Base-by-base conservation (phyloP, 192 early-diverging fungal genomes). In the Radiomyces spectabilis region DNA sequence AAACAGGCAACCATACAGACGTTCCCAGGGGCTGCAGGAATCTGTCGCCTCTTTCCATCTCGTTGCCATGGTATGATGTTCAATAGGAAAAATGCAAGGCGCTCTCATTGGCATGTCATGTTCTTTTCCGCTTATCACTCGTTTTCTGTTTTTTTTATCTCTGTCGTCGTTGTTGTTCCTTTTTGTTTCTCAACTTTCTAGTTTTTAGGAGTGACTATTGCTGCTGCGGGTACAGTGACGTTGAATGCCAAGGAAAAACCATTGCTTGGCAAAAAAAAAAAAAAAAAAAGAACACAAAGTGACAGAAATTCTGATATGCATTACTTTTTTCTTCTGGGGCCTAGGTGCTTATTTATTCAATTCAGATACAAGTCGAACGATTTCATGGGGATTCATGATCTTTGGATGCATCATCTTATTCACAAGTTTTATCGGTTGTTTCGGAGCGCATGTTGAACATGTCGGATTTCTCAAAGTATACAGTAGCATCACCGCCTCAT, bases 331-430 rank as follows among this genome's bases (percentile, higher is more conserved):
- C 41, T n/a, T 41, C 8, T 52, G n/a, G n/a, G n/a, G n/a, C n/a
- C n/a, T 31, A 58, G 56, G 56, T 38, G 56, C 56, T 32, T 58
- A 58, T 40, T 18, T 46, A 12, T 41, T 58, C 45, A 49, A 48
- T 38, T 39, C 46, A 15, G 41, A 27, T 49, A 22, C 41, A 15
- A 58, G 56, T 34, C 30, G 25, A 24, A 58, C 35, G 25, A 12
- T 25, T 10, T 49, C 46, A 16, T 4, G 48, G 13, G 33, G 16
- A 6, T 39, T 58, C 15, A 18, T 58, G 1, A 16, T 49, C 15
- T 30, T 58, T 8, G 56, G 56, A 30, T 45, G 46, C 2, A 40
- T 58, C 24, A 40, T 50, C 30, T 41, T 38, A 19, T 27, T 29
- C 0, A 50, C 30, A 10, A 49, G 46, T 9, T 58, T 58, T 33